Base-by-base conservation (phyloP, 805 yeast species). In the Cephaloascus albidus region DNA sequence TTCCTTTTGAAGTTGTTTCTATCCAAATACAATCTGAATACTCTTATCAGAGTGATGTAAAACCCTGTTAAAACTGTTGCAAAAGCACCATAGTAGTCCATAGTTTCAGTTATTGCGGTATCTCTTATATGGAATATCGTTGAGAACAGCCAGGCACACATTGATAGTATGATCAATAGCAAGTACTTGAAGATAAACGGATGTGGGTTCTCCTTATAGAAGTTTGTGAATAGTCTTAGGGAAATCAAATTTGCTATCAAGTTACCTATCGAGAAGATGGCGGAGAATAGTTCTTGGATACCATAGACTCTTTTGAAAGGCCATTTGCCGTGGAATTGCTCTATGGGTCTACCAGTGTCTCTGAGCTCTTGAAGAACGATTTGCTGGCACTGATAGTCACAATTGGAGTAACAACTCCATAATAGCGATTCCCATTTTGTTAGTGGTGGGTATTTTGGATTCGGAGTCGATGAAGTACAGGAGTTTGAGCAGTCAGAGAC, bases 41-140 rank as follows among this genome's bases (percentile, higher is more conserved):
- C 68, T 32, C 97, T 65, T 2, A 74, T 67, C 1, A 69, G 56
- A 3, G 89, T 72, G 2, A 80, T 78, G 56, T 82, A 85, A 47
- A 88, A 78, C 1, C 95, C 96, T 18, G 78, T 66, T 33, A 88
- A 60, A 2, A 90, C 95, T 0, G 95, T 85, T 42, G 81, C 76
- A 2, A 95, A 96, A 0, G 98, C 98, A 53, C 88, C 83, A 55
- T 83, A 90, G 60, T 90, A 90, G 60, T 90, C 98, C 30, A 88
- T 56, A 41, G 83, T 74, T 55, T 90, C 98, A 2, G 98, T 85
- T 19, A 81, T 41, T 39, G 76, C 55, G 18, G 82, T 70, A 56
- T 90, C 98, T 45, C 97, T 72, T n/a, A 80, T 65, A 58, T 90
- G 98, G 65, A 90, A 90, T 5, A 90, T 68, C 0, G 94, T 68